Evolutionary conservation across 1,139 yeast species (phyloP).

Genomic region (Eremothecium cymbalariae): DNA sequence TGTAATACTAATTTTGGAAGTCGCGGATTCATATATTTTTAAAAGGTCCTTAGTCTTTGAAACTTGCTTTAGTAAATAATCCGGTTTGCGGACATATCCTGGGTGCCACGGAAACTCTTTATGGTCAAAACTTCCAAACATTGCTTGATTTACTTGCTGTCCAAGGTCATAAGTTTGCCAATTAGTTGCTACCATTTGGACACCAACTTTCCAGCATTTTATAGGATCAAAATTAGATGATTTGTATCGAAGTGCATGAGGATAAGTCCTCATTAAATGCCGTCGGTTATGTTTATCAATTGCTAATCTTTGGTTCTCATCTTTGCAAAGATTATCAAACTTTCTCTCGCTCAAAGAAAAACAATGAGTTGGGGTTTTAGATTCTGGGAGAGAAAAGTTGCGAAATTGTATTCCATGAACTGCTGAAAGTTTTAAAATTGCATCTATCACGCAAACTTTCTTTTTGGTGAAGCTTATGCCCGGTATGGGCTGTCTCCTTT

Average conservation of each 20-base stretch:
- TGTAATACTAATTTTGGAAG: conserved; percentile 23
- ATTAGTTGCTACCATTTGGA: conserved; percentile 91
- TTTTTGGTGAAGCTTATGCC: conserved; percentile 16
- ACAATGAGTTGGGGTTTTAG: conserved; percentile 72
- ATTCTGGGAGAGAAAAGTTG: conserved; percentile 79
- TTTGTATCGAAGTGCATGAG: conserved; percentile 65
- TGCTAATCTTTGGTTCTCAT: conserved; percentile 43
- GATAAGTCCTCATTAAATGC: conserved; percentile 78
- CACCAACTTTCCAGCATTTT: conserved; percentile 73
- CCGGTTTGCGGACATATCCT: conserved; percentile 79
- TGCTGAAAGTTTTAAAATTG: conserved; percentile 56
- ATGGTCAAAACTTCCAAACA: conserved; percentile 52
- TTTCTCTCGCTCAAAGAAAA: conserved; percentile 79
- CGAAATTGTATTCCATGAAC: conserved; percentile 68
- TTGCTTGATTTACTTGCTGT: conserved; percentile 80
- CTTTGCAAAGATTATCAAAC: conserved; percentile 55
- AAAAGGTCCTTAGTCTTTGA: conserved; percentile 24
- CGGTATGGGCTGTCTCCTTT: conserved; percentile 16
- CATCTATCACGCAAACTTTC: conserved; percentile 38
- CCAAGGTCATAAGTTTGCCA: conserved; percentile 94
- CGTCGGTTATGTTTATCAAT: conserved; percentile 69
- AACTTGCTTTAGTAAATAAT: conserved; percentile 23
- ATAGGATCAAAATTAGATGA: conserved; percentile 80
- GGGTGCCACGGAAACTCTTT: conserved; percentile 27
- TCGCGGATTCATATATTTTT: conserved; percentile 15